phyloP scores from a whole-genome alignment of 768 basidiomycete species.

The Calocybe indica region DNA sequence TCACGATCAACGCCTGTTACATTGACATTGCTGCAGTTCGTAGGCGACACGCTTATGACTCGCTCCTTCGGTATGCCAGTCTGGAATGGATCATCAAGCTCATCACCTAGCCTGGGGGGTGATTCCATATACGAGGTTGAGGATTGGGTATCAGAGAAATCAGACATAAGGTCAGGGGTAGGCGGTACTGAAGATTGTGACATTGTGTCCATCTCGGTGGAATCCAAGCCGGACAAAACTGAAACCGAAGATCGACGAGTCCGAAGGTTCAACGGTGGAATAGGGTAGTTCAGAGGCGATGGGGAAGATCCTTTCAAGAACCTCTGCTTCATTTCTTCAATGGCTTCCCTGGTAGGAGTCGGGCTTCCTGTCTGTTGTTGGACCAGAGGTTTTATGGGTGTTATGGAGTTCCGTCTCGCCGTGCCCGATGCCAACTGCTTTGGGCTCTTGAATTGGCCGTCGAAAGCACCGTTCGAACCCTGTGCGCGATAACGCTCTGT shows the following conservation, averaged over 20 bases:
- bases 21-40: too few relatives aligned
- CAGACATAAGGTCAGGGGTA: conserved; percentile 56
- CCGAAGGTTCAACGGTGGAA: conserved; percentile 1
- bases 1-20: too few relatives aligned
- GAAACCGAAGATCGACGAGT: too few relatives aligned
- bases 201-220: too few relatives aligned
- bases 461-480: too few relatives aligned
- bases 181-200: conserved; percentile 24
- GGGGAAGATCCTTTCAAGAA: conserved; percentile 33
- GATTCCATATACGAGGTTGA: conserved; percentile 17
- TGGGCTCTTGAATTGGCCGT: conserved; percentile 18
- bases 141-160: conserved; percentile 41
- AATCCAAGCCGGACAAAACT: too few relatives aligned
- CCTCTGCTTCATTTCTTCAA: conserved; percentile 60
- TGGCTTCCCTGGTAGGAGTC: conserved; percentile 39
- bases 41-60: too few relatives aligned
- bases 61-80: too few relatives aligned
- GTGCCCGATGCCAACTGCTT: conserved; percentile 8
- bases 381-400: conserved; percentile 15
- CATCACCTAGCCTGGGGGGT: conserved; percentile 29
- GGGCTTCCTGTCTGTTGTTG: conserved; percentile 22
- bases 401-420: conserved; percentile 13
- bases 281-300: conserved; percentile 12
- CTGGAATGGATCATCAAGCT: conserved; percentile 14
- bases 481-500: conserved; percentile 10